A percentile compares a stretch with the other conserved stretches of the same genome.
phyloP scores from a whole-genome alignment of 202 grass and related monocot genomes.

The Setaria viridis region DNA sequence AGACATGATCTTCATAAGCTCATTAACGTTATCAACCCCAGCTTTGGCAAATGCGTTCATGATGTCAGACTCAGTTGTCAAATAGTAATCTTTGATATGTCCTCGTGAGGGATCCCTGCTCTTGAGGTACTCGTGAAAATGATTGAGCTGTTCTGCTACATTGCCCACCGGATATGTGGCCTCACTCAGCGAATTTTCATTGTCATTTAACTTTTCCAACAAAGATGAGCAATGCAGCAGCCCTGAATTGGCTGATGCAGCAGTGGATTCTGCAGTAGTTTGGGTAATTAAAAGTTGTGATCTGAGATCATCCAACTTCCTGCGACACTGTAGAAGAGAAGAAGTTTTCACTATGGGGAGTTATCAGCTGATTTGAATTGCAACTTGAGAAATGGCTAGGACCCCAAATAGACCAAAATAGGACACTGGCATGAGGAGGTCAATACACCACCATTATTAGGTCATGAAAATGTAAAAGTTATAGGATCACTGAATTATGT shows the following conservation, averaged over 20 bases:
- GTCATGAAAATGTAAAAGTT: no score
- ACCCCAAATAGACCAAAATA: neutral
- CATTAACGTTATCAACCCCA: slow-evolving; percentile 17
- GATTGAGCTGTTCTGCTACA: slow-evolving; percentile 49
- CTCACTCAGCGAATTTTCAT: slow-evolving; percentile 30
- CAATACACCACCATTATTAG: neutral
- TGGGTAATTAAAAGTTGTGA: slow-evolving; percentile 47
- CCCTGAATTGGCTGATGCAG: slow-evolving; percentile 42
- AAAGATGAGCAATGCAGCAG: slow-evolving; percentile 46
- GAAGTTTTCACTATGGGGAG: neutral
- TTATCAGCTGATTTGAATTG: neutral
- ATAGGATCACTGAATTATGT: neutral
- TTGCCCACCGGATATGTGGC: slow-evolving; percentile 46
- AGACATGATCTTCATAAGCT: slow-evolving; percentile 47
- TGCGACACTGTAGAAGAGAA: slow-evolving; percentile 23
- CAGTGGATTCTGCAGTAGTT: slow-evolving; percentile 52
- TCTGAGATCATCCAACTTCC: slow-evolving; percentile 49
- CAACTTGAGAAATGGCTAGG: neutral
- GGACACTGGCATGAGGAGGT: neutral
- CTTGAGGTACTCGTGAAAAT: slow-evolving; percentile 45
- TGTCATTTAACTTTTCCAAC: slow-evolving; percentile 46
- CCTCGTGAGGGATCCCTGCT: slow-evolving; percentile 13
- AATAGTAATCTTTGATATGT: slow-evolving; percentile 41
- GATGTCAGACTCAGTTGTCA: slow-evolving; percentile 49
- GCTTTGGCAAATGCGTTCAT: slow-evolving; percentile 28